Evolutionary conservation across 2,329 filamentous ascomycete species (phyloP).

Genomic region (Trichoderma lentiforme): DNA sequence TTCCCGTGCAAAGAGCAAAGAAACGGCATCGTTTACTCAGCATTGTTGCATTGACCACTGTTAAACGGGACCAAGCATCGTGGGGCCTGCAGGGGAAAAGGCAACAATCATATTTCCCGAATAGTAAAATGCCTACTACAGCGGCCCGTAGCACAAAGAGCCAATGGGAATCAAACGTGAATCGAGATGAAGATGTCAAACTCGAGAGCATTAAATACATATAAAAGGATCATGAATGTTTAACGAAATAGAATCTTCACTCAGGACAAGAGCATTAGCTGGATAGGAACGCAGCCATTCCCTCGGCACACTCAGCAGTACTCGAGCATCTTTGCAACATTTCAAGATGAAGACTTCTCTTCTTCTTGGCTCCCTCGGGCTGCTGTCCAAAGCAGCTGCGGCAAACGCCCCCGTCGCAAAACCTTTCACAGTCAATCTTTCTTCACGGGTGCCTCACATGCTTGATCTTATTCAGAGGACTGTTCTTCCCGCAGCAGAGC

Average conservation of each 20-base stretch:
- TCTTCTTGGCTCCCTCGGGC: neutral
- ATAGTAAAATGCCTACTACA: neutral
- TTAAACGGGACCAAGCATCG: neutral
- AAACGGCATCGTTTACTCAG: neutral
- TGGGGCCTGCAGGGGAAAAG: neutral
- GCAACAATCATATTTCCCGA: neutral
- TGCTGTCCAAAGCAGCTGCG: neutral
- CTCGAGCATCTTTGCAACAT: neutral
- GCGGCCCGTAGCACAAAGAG: neutral
- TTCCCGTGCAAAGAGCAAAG: neutral
- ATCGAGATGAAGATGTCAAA: too few species aligned
- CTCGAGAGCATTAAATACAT: neutral
- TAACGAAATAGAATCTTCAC: neutral
- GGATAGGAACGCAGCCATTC: neutral
- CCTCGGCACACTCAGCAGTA: neutral
- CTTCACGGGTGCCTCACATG: constrained; percentile 23
- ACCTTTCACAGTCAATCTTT: neutral
- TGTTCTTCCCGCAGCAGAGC: neutral
- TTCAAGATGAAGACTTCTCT: neutral
- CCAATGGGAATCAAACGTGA: neutral
- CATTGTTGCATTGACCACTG: neutral
- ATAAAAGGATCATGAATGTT: neutral
- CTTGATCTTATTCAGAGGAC: constrained; percentile 23
- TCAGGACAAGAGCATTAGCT: neutral
- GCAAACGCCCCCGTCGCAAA: neutral